phyloP scores from a whole-genome alignment of 192 early-diverging fungal genomes.

The Dimargaris cristalligena region DNA sequence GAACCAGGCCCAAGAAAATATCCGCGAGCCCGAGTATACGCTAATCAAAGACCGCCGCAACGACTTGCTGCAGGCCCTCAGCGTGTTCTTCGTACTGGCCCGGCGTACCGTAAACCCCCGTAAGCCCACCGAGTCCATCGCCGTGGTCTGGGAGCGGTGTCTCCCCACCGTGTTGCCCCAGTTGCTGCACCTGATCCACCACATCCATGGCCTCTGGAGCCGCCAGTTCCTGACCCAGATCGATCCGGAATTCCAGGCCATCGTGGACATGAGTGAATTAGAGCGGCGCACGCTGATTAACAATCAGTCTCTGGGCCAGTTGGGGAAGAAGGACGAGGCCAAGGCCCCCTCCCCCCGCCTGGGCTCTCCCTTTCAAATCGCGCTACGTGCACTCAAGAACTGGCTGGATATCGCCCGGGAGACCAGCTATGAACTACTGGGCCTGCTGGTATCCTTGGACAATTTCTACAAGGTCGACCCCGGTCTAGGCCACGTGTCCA shows the following conservation, averaged over 20 bases:
- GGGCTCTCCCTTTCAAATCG: not conserved
- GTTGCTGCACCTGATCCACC: not conserved
- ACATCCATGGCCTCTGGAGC: conserved; percentile 3
- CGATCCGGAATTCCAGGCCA: not conserved
- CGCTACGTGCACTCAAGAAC: not conserved
- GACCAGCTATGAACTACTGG: conserved; percentile 1
- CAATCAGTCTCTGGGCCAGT: not conserved
- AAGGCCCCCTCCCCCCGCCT: not conserved
- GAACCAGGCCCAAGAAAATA: not conserved
- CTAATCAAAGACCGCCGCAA: not conserved
- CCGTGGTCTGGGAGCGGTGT: not conserved
- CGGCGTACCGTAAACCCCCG: conserved; percentile 3
- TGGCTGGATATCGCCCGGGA: conserved; percentile 4
- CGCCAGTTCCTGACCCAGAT: not conserved
- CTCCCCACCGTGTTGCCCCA: conserved; percentile 2
- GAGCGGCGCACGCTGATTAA: not conserved
- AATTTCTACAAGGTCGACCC: not conserved
- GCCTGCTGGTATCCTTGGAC: not conserved
- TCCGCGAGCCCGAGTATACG: not conserved
- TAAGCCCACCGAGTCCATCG: not conserved
- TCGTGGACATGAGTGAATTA: conserved; percentile 2
- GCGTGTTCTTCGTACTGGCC: conserved; percentile 2
- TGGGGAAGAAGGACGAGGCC: not conserved
- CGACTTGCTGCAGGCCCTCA: not conserved
- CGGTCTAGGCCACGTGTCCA: not conserved